Evolutionary conservation across 1,139 yeast genomes (phyloP), one percentile per base, ranked within the genome.

Genomic region (Saccharomyces hybrid): DNA sequence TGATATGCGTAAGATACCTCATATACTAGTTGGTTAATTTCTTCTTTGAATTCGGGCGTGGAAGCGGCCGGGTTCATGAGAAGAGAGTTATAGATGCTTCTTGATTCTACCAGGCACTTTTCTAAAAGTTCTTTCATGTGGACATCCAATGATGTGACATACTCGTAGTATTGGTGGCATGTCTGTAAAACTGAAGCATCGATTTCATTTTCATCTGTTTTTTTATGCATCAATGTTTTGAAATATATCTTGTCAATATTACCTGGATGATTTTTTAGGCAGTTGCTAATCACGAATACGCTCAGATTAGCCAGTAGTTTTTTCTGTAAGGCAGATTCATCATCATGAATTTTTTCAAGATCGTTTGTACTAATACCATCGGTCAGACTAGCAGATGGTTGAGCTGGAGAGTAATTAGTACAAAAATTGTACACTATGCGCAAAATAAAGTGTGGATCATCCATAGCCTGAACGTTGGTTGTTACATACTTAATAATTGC

Each of bases 391-490:
- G 16, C 11, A 25, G 28, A 26, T 9, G 44, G 44, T 19, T 38
- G 44, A 3, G 23, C 23, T 9, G 44, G 25, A 19, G 19, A 65
- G 67, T 86, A 89, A 61, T 83, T 88, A 60, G 95, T 77, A 5
- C 83, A 78, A 67, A 88, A 86, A 19, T 78, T 70, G 66, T 80
- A 87, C 42, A 83, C 68, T 60, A 95, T 75, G 63, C 86, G 82
- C 54, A 81, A 65, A 23, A 85, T 64, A 53, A 87, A 79, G 16
- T 77, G 65, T 7, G 69, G 63, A 27, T 70, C 67, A 25, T 70
- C 62, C 19, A 73, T 57, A 16, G 60, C 54, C 1, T 69, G 66
- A 23, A 68, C 65, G 64, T 81, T 82, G 11, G 65, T 60, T 28
- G 77, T 75, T 13, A 80, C 65, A 53, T 79, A 75, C 52, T 80